Evolutionary conservation across 495 filamentous ascomycete genomes (phyloP).

Genomic region (Mytilinidion resinicola): DNA sequence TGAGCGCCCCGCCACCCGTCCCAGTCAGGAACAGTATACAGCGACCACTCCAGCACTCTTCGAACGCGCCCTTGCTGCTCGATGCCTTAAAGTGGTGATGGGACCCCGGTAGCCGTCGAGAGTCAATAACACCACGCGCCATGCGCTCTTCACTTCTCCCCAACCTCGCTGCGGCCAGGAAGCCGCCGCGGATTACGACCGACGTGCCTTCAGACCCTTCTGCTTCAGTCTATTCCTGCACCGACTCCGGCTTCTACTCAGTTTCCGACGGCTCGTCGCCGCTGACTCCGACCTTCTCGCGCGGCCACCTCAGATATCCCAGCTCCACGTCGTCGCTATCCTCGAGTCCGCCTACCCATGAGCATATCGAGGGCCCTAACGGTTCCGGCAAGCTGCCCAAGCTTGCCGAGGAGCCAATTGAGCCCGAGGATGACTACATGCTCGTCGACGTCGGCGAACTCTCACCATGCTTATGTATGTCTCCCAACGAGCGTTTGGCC

Average conservation of each 20-base stretch:
- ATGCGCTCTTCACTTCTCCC: conserved; percentile 24
- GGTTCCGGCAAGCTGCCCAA: conserved; percentile 27
- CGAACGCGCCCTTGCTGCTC: not conserved
- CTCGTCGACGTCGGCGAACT: not conserved
- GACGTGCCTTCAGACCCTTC: conserved; percentile 19
- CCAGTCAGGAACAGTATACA: conserved; percentile 15
- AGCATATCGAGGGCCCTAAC: conserved; percentile 26
- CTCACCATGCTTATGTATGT: conserved; percentile 25
- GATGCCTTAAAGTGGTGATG: conserved; percentile 25
- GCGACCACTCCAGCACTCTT: conserved; percentile 1
- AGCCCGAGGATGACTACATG: conserved; percentile 25
- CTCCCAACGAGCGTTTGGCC: not conserved
- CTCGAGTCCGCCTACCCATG: conserved; percentile 46
- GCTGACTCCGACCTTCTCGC: conserved; percentile 53
- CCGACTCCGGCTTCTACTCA: conserved; percentile 39
- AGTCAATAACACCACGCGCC: conserved; percentile 1
- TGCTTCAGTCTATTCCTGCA: conserved; percentile 17
- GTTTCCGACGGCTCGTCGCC: conserved; percentile 56
- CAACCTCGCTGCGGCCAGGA: conserved; percentile 24
- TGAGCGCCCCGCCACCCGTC: conserved; percentile 22
- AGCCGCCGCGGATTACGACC: conserved; percentile 21
- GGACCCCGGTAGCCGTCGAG: conserved; percentile 24
- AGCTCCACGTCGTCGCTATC: conserved; percentile 59
- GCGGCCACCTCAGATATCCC: conserved; percentile 51
- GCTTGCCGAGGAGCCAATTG: conserved; percentile 30